Base-by-base conservation (phyloP, 192 early-diverging fungal genomes). In the Pilaira anomala region DNA sequence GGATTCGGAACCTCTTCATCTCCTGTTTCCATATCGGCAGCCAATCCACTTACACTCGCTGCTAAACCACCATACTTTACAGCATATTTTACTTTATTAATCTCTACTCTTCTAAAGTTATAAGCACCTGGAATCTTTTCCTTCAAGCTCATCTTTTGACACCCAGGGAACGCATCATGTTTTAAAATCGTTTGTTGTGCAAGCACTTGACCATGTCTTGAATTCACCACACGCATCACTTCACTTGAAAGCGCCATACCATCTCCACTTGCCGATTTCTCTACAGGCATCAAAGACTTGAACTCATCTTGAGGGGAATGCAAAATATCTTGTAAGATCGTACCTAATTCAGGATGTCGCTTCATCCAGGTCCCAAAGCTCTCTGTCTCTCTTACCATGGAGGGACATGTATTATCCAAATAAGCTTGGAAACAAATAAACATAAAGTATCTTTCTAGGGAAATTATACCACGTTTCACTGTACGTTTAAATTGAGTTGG, bases 41-140 rank as follows among this genome's bases (percentile, higher is more conserved):
- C 57, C 7, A 73, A 22, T 12, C 62, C 66, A 19, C 60, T 65
- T 0, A 60, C 29, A 7, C 19, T 49, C 1, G 61, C 51, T n/a
- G 60, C 42, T 3, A 61, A n/a, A 0, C 50, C 45, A n/a, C 53
- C 45, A 26, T 44, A 62, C 12, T 67, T 61, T 2, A 64, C 66
- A 7, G 61, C 65, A 52, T 28, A 24, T 36, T 69, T 60, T 3
- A 73, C 55, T 6, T 48, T 14, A 8, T 65, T 30, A 1, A 81
- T 56, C 18, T 67, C 71, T 7, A 84, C 73, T n/a, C 78, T 73
- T 21, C 84, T 71, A 56, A 72, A 86, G 54, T 86, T 86, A 24
- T 83, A 82, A 16, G 82, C 82, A 41, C 84, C 82, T 41, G 87
- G 82, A 0, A 87, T 66, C 16, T 84, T 78, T 40, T 87, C 85